These are phyloP conservation scores for Perkinsus chesapeaki DNA, from an alignment of 169 alveolate genomes.

Conservation along the genomic window DNA sequence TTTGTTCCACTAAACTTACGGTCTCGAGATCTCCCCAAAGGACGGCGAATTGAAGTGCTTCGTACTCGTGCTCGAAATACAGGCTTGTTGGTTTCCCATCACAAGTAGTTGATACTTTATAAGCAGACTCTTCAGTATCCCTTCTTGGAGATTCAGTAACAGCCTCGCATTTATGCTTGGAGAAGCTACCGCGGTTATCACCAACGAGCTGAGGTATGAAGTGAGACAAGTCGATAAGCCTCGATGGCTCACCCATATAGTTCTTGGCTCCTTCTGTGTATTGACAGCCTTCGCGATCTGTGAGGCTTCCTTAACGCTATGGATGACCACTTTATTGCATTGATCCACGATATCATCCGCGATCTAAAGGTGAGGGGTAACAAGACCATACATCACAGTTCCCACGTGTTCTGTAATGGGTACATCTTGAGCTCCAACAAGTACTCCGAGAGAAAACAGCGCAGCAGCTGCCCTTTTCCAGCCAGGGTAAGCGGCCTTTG, in stretches of 20 bases:
- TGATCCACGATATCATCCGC: background rate
- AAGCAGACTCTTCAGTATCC: background rate
- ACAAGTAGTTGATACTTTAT: background rate
- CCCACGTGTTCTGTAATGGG: background rate
- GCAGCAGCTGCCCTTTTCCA: background rate
- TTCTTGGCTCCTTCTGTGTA: background rate
- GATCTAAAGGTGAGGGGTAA: background rate
- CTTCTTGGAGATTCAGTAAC: background rate
- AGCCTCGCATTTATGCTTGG: background rate
- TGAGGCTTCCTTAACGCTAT: background rate
- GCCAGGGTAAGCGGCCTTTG: too few species aligned
- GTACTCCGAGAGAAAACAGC: background rate
- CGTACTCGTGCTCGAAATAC: background rate
- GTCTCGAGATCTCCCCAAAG: background rate
- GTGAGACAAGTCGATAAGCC: background rate
- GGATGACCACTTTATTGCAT: background rate
- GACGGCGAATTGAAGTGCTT: background rate
- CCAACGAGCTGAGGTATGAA: background rate
- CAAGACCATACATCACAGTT: too few species aligned
- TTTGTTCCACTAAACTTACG: background rate
- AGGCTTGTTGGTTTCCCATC: background rate
- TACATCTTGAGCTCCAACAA: background rate
- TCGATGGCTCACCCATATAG: background rate
- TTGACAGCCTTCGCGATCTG: background rate
- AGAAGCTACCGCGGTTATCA: background rate